phyloP scores from a whole-genome alignment of 2,329 filamentous ascomycete species.

The Pseudomassariella vexata region DNA sequence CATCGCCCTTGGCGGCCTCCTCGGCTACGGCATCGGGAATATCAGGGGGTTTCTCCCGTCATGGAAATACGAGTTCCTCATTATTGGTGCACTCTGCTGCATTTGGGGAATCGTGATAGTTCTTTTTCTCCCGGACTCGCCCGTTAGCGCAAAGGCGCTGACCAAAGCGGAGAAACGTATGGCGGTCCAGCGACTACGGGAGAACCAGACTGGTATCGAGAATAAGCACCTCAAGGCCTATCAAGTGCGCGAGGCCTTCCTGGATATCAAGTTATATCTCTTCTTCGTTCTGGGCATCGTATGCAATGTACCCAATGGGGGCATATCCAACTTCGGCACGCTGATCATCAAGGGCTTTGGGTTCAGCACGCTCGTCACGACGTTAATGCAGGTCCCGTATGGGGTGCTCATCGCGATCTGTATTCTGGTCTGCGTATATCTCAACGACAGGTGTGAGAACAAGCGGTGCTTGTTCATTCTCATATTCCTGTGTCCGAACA shows the following conservation, averaged over 20 bases:
- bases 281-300: conserved; percentile 46
- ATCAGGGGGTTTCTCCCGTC: conserved; percentile 43
- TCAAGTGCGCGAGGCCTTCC: conserved; percentile 41
- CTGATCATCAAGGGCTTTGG: conserved; percentile 53
- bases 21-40: conserved; percentile 49
- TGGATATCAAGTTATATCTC: conserved; percentile 45
- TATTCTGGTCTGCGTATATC: conserved; percentile 14
- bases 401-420: conserved; percentile 16
- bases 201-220: conserved; percentile 45
- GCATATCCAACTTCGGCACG: conserved; percentile 53
- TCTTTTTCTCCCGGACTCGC: conserved; percentile 41
- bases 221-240: conserved; percentile 29
- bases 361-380: conserved; percentile 46
- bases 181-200: conserved; percentile 37
- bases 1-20: conserved; percentile 46
- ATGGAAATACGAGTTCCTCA: conserved; percentile 56
- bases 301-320: conserved; percentile 48
- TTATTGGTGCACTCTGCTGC: conserved; percentile 27
- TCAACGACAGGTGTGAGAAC: conserved; percentile 15
- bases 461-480: conserved; percentile 31
- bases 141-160: conserved; percentile 39
- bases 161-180: conserved; percentile 35
- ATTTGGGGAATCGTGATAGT: conserved; percentile 9
- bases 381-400: conserved; percentile 44
- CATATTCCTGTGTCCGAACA: conserved; percentile 44